phyloP scores from a whole-genome alignment of 371 early-diverging fungal genomes.

The Mortierella sp. region DNA sequence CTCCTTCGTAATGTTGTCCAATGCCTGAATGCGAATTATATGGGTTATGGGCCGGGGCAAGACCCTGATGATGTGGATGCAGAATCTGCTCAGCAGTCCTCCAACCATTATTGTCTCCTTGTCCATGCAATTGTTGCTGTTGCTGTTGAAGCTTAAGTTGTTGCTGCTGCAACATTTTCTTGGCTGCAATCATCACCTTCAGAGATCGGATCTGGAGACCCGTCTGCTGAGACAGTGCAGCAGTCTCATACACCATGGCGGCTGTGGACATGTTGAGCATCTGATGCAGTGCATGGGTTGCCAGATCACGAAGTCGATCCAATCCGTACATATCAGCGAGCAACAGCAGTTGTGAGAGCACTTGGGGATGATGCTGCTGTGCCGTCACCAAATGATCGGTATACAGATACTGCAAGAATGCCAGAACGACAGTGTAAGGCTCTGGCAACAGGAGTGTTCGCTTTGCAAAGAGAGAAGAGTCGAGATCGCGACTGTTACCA shows the following conservation, averaged over 20 bases:
- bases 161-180: slow-evolving; percentile 64
- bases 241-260: slow-evolving; percentile 70
- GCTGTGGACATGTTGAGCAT: slow-evolving; percentile 70
- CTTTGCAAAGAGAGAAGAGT: slow-evolving; percentile 50
- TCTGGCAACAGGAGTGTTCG: slow-evolving; percentile 64
- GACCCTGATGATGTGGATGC: too few relatives aligned
- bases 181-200: slow-evolving; percentile 65
- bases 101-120: slow-evolving; percentile 24
- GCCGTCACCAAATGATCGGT: slow-evolving; percentile 75
- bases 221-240: slow-evolving; percentile 62
- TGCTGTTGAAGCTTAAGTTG: slow-evolving; percentile 55
- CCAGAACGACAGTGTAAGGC: slow-evolving; percentile 64
- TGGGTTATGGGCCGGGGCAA: too few relatives aligned
- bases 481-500: slow-evolving; percentile 14
- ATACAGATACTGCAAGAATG: slow-evolving; percentile 76
- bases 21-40: too few relatives aligned
- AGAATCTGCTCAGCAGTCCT: slow-evolving; percentile 17
- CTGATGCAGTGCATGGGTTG: slow-evolving; percentile 72
- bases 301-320: slow-evolving; percentile 61
- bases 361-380: slow-evolving; percentile 63
- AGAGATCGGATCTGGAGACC: slow-evolving; percentile 69
- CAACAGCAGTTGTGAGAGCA: slow-evolving; percentile 71
- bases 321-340: slow-evolving; percentile 69
- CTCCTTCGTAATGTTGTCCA: slow-evolving; percentile 9
- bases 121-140: slow-evolving; percentile 15